Percentiles rank a stretch among this genome's conserved stretches.
phyloP scores from a whole-genome alignment of 257 asterid species.

The Solanum bulbocastanum region DNA sequence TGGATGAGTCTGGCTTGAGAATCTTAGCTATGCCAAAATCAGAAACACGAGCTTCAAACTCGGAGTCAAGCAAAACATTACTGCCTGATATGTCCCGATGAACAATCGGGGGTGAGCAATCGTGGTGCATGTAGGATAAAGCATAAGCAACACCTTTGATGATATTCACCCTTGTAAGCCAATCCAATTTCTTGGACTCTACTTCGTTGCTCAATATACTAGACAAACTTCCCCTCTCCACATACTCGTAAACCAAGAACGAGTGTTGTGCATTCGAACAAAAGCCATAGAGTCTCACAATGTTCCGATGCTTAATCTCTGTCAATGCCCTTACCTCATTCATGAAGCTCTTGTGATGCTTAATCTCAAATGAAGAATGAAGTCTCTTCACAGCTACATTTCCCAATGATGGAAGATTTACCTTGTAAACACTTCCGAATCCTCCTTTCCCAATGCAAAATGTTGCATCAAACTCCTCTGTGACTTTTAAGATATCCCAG shows the following conservation, averaged over 20 bases:
- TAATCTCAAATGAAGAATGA: background rate
- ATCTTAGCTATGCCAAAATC: conserved; percentile 12
- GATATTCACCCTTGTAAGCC: background rate
- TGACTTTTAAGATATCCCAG: conserved; percentile 1
- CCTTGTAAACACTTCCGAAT: background rate
- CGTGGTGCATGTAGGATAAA: background rate
- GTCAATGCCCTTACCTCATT: background rate
- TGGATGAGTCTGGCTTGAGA: conserved; percentile 1
- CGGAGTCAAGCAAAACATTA: conserved; percentile 5
- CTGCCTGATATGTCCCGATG: conserved; percentile 9
- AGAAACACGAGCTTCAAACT: background rate
- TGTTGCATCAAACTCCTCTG: background rate
- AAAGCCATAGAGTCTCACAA: background rate
- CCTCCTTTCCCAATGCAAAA: background rate
- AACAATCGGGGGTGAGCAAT: conserved; percentile 2
- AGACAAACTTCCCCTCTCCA: background rate
- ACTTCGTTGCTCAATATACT: background rate
- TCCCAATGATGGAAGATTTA: background rate
- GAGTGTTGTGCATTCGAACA: conserved; percentile 1
- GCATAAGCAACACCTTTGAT: background rate
- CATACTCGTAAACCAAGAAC: background rate
- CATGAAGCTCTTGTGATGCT: background rate
- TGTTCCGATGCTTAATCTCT: background rate
- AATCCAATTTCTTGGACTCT: background rate
- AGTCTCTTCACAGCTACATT: background rate